Evolutionary conservation across 805 yeast genomes (phyloP), one percentile per base, ranked within the genome.

Genomic region (Priceomyces haplophilus): DNA sequence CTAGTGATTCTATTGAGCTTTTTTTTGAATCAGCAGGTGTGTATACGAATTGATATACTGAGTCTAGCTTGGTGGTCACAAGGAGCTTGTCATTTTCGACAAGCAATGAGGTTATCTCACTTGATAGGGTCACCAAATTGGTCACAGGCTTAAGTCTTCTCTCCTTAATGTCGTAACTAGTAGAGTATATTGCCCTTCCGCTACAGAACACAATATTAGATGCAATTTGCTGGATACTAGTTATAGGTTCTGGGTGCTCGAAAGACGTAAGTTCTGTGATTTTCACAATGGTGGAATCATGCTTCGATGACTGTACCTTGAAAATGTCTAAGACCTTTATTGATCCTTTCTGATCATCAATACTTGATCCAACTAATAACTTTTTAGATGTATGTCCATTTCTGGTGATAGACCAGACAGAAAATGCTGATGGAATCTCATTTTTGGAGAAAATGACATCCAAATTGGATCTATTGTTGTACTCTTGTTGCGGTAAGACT

Each of bases 281-380:
- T 16, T 48, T 50, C 15, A 65, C 45, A 4, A 41, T 21, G 6
- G 47, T 40, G 7, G 47, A 35, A 21, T 36, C 15, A 19, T 32
- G 52, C 3, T 53, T 53, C 3, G 47, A 43, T 10, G 46, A 17
- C 21, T 44, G 46, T 2, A 42, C 15, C 40, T 58, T 61, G 6
- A 48, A 30, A 5, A 69, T 44, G 42, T 70, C 73, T 13, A 70
- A 43, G 12, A 70, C 62, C 41, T 65, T 69, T 38, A 70, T 58
- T 1, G 59, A 42, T 1, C 76, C 75, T 5, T 34, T 35, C 2
- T 27, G 39, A 0, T 39, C 48, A 7, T 49, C 52, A 1, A 47
- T 41, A 17, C 34, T 40, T 5, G 62, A 50, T 1, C 72, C 72
- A 24, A 67, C 45, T n/a, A 70, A 51, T 4, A 70, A 45, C 42